Percentiles rank a stretch among this genome's conserved stretches.
These are phyloP conservation scores for Rhododendron griersonianum DNA, from an alignment of 148 eudicot genomes.

Conservation along the genomic window DNA sequence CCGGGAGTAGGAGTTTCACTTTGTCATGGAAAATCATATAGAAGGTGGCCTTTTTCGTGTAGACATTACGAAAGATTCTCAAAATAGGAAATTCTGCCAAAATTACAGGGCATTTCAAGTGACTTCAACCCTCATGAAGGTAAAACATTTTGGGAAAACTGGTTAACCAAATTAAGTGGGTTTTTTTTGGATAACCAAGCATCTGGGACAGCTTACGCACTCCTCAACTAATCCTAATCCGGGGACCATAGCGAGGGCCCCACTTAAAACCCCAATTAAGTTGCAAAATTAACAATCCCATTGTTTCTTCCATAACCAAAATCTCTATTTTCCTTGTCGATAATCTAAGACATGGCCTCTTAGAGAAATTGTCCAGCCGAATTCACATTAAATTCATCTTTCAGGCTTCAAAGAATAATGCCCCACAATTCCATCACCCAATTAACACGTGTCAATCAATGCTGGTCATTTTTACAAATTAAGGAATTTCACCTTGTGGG, in stretches of 20 bases:
- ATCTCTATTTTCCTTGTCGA: neutral
- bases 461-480: neutral
- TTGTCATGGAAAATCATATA: neutral
- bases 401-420: neutral
- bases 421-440: neutral
- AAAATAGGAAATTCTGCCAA: neutral
- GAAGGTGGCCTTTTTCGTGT: neutral
- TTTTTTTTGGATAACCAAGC: neutral
- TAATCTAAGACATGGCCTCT: neutral
- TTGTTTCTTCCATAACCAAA: neutral
- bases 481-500: neutral
- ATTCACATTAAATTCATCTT: neutral
- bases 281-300: neutral
- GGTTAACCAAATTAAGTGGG: neutral
- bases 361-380: neutral
- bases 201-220: neutral
- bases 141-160: neutral
- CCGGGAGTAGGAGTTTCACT: neutral
- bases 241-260: neutral
- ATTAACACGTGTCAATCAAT: neutral
- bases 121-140: neutral
- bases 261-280: neutral
- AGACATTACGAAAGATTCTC: neutral
- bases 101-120: neutral
- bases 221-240: no score